These are phyloP conservation scores for Symbiodinium natans DNA, from an alignment of 73 alveolate genomes.

Conservation along the genomic window DNA sequence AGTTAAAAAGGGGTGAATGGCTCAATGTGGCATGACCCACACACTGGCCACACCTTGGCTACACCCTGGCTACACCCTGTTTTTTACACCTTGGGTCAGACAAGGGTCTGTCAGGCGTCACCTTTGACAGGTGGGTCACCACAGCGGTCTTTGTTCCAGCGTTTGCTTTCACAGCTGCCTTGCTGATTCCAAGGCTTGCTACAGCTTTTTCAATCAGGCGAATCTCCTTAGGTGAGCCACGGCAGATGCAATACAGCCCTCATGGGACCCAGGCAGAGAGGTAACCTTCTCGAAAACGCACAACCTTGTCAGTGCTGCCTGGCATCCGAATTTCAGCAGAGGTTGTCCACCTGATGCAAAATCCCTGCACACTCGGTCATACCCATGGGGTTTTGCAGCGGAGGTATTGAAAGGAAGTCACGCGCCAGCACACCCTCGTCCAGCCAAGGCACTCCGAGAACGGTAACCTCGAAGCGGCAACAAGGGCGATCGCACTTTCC, in stretches of 20 bases:
- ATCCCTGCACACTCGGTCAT: not conserved
- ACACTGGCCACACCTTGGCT: too few relatives aligned
- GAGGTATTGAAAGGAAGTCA: too few relatives aligned
- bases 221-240: slow-evolving; percentile 9
- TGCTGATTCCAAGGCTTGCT: slow-evolving; percentile 86
- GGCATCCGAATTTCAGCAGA: slow-evolving; percentile 68
- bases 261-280: not conserved
- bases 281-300: too few relatives aligned
- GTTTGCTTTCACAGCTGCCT: slow-evolving; percentile 60
- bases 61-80: too few relatives aligned
- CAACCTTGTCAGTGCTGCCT: not conserved
- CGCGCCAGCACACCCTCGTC: too few relatives aligned
- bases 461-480: slow-evolving; percentile 76
- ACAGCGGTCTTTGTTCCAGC: slow-evolving; percentile 67
- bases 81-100: too few relatives aligned
- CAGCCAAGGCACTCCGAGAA: slow-evolving; percentile 45
- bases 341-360: slow-evolving; percentile 68
- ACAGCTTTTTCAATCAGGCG: slow-evolving; percentile 56
- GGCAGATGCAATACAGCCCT: not conserved
- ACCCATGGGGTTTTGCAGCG: too few relatives aligned
- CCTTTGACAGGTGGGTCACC: slow-evolving; percentile 72
- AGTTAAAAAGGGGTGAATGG: too few relatives aligned
- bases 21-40: too few relatives aligned
- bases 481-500: slow-evolving; percentile 37
- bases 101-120: slow-evolving; percentile 56